Base-by-base conservation (phyloP, 805 yeast species). In the Wickerhamomyces ciferrii region DNA sequence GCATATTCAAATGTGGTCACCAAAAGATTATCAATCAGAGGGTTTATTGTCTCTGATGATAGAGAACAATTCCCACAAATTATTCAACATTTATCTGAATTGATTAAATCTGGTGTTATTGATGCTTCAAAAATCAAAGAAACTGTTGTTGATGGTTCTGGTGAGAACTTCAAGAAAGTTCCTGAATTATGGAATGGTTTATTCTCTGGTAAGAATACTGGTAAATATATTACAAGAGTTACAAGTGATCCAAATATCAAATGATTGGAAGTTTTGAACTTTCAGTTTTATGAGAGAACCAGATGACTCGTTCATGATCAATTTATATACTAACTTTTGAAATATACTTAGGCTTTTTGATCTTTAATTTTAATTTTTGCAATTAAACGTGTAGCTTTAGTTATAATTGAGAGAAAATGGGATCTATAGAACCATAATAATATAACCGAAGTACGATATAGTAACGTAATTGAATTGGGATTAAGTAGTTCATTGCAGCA, bases 1-100 rank as follows among this genome's bases (percentile, higher is more conserved):
- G 68, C 64, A 44, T 76, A 77, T 67, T 49, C 61, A 14, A 51
- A 62, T 42, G 71, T 82, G 36, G 70, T 80, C 50, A 65, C 70
- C 38, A 77, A 71, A 58, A 71, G 85, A 58, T 60, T 83, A 44
- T 68, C 65, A 0, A 69, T 80, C 27, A 67, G 65, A 49, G 87
- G 88, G 23, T 71, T 81, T 54, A 69, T 81, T 31, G 68, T 79
- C 19, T 53, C 66, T 39, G 84, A 82, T 54, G 69, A 66, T 52
- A 43, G 45, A 5, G 61, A 56, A 9, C 59, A 70, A 27, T 69
- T 69, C 51, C 67, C 67, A 4, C 61, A 63, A 43, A 81, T 71
- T 7, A 53, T 67, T 42, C 52, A 45, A 15, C 66, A 60, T 36
- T 59, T 79, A 42, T 57, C 54, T 21, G 53, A 59, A 14, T 70